A percentile compares a stretch with the other conserved stretches of the same genome.
These are phyloP conservation scores for Annona squamosa DNA, from an alignment of 164 flowering plant species.

Conservation along the genomic window DNA sequence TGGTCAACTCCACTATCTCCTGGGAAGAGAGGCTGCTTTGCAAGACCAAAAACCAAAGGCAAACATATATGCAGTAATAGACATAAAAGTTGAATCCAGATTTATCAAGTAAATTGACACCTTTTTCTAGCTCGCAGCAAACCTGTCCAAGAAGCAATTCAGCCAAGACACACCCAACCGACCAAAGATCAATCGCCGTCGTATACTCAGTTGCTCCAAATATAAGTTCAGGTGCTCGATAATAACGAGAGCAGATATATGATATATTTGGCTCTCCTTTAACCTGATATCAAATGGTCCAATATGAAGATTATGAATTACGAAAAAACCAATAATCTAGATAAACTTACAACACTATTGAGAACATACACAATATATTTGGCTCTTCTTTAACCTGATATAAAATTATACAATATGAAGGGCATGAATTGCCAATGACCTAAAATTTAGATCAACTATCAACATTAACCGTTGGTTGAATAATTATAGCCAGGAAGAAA, in stretches of 20 bases:
- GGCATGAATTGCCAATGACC: neutral
- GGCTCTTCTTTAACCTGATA: constrained; percentile 78
- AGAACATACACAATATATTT: constrained; percentile 83
- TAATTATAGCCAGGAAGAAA: too few species aligned
- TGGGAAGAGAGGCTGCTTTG: constrained; percentile 57
- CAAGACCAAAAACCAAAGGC: constrained; percentile 7
- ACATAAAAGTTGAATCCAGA: constrained; percentile 1
- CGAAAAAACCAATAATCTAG: neutral
- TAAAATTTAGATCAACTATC: constrained; percentile 8
- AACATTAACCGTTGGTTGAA: constrained; percentile 30
- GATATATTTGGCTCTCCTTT: constrained; percentile 86
- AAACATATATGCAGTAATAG: neutral
- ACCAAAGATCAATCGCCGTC: constrained; percentile 82
- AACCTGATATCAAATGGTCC: constrained; percentile 33
- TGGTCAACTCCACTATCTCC: constrained; percentile 84
- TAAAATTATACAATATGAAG: neutral
- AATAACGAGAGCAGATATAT: constrained; percentile 81
- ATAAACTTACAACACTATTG: constrained; percentile 45
- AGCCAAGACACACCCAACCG: constrained; percentile 78
- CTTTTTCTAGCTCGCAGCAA: neutral
- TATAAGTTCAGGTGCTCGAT: constrained; percentile 84
- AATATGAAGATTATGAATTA: neutral
- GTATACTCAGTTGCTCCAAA: constrained; percentile 87
- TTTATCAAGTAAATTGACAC: constrained; percentile 6
- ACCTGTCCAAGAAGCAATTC: constrained; percentile 85